Evolutionary conservation across 2,329 filamentous ascomycete genomes (phyloP).

Genomic region (Aspergillus flavus): DNA sequence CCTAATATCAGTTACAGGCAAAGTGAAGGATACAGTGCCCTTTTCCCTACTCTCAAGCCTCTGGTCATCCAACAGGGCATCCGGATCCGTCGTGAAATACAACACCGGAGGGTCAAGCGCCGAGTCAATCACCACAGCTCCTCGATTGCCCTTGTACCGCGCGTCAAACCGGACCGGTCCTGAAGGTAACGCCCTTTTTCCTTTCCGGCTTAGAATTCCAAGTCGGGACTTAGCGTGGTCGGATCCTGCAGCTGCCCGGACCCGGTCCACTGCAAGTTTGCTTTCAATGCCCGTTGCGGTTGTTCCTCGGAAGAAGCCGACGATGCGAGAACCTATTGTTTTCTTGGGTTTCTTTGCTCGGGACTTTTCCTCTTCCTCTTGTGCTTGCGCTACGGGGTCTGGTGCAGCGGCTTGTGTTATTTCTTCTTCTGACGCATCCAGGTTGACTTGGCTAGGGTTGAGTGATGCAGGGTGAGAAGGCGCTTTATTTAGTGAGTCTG

Average conservation of each 20-base stretch:
- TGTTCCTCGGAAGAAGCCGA: conserved; percentile 69
- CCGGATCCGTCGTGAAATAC: conserved; percentile 59
- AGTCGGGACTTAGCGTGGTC: conserved; percentile 70
- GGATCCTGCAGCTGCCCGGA: conserved; percentile 66
- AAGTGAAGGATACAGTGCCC: conserved; percentile 65
- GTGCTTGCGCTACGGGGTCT: conserved; percentile 53
- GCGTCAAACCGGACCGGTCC: conserved; percentile 79
- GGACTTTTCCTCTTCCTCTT: conserved; percentile 60
- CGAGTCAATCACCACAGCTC: conserved; percentile 66
- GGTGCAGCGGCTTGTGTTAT: conserved; percentile 64
- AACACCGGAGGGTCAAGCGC: conserved; percentile 48
- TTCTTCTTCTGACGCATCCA: conserved; percentile 67
- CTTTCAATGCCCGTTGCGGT: conserved; percentile 73
- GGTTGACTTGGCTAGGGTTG: conserved; percentile 50
- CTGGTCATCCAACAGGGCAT: conserved; percentile 41
- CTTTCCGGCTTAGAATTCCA: conserved; percentile 64
- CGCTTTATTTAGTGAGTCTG: conserved; percentile 27
- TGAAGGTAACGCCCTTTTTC: conserved; percentile 45
- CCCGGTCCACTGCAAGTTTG: conserved; percentile 70
- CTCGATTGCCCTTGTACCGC: conserved; percentile 70
- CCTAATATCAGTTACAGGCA: conserved; percentile 71
- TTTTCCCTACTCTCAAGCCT: conserved; percentile 55
- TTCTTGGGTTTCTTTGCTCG: conserved; percentile 24
- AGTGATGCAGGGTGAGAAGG: conserved; percentile 38
- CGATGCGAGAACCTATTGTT: conserved; percentile 56